These are phyloP conservation scores for Sporothrix brasiliensis DNA, from an alignment of 2,329 filamentous ascomycete species.

Conservation along the genomic window DNA sequence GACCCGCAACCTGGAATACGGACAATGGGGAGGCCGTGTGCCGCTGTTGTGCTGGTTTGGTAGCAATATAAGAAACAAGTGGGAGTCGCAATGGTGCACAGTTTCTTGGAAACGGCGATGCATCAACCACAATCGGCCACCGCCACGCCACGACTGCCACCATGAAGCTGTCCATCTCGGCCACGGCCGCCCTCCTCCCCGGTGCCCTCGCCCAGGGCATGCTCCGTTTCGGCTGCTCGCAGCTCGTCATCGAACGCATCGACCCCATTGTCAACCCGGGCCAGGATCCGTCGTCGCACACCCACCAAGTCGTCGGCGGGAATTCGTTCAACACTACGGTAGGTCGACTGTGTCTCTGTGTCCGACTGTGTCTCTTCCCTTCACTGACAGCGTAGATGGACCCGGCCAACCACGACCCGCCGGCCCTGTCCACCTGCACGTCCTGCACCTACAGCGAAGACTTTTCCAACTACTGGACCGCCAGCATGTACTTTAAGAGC, in stretches of 20 bases:
- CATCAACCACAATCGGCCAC: neutral
- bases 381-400: conserved; percentile 35
- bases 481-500: conserved; percentile 38
- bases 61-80: neutral
- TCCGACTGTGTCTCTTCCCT: too few relatives aligned
- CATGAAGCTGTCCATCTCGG: conserved; percentile 19
- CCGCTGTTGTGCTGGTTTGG: neutral
- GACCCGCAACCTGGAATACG: neutral
- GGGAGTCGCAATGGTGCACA: neutral
- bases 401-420: conserved; percentile 37
- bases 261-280: conserved; percentile 40
- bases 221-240: conserved; percentile 42
- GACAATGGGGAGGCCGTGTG: neutral
- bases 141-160: neutral
- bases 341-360: neutral
- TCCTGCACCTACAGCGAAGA: conserved; percentile 43
- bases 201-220: conserved; percentile 34
- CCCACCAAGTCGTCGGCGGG: conserved; percentile 37
- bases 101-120: neutral
- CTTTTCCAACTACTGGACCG: conserved; percentile 45
- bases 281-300: conserved; percentile 35
- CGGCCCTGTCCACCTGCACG: conserved; percentile 41
- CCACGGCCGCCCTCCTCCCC: neutral
- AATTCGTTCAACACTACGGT: conserved; percentile 31
- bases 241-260: conserved; percentile 40